Evolutionary conservation across 495 filamentous ascomycete species (phyloP), one percentile per base, ranked within the genome.

Genomic region (Penicillium verhagenii): DNA sequence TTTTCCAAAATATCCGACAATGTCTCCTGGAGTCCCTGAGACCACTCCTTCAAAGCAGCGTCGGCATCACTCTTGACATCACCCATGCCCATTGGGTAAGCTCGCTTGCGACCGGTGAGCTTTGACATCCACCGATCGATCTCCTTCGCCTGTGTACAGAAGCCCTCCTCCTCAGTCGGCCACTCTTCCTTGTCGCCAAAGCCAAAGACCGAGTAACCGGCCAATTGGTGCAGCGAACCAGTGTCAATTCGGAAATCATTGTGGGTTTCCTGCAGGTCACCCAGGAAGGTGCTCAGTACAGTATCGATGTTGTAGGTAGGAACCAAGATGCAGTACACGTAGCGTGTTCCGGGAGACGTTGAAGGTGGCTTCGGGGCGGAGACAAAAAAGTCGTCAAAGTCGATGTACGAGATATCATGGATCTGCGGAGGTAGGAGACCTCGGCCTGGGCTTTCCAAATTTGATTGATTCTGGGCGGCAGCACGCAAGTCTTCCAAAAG

Each of bases 211-310:
- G 88, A 89, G 63, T 95, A 97, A 10, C 93, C 93, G 4, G 90
- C 74, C 35, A 97, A 71, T 9, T 72, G 72, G 0, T 86, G 86
- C 38, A 97, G 69, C 0, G 94, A 87, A 1, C 89, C 86, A 0
- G 91, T 96, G 66, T 96, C 91, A 54, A 97, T 94, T 18, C 93
- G 85, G 73, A 97, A 97, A 69, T 97, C 93, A 71, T 97, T 80
- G 63, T 97, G 92, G 0, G 91, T 97, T 62, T 97, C 93, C 60
- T 86, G 77, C 11, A 97, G 70, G 68, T 97, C 90, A 46, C 85
- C 80, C 13, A 97, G 71, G 65, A 97, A 90, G 16, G 79, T 88
- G 66, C 89, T 85, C 56, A 94, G 82, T 14, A 93, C 82, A 24
- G 88, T 92, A 61, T 96, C 92, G 55, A 96, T 96, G 65, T 97